Conservation (phyloP, 1,139 yeast genomes). For the Yarrowia galli region DNA sequence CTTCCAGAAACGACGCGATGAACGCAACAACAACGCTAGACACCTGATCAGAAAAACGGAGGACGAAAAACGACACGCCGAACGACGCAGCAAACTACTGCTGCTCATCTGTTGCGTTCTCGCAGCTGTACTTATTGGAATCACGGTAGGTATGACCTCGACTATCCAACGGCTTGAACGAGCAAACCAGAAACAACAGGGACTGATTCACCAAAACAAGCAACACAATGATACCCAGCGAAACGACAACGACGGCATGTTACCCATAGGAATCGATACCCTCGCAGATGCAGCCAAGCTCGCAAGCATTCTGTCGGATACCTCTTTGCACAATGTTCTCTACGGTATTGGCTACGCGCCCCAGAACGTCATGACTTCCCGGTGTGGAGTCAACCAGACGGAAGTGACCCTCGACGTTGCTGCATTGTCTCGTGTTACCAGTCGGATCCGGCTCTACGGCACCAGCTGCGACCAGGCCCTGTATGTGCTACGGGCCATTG, state of each 20-base stretch:
- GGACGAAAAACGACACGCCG: constrained; percentile 21
- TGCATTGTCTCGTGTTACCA: constrained; percentile 63
- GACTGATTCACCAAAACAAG: background rate
- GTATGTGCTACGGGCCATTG: constrained; percentile 61
- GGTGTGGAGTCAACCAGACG: constrained; percentile 59
- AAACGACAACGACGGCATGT: background rate
- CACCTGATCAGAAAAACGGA: constrained; percentile 13
- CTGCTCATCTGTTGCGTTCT: constrained; percentile 19
- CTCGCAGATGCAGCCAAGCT: constrained; percentile 27
- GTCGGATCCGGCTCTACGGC: constrained; percentile 65
- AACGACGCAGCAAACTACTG: constrained; percentile 20
- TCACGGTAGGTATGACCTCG: constrained; percentile 18
- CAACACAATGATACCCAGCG: constrained; percentile 24
- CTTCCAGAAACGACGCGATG: constrained; percentile 22
- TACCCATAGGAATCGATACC: constrained; percentile 32
- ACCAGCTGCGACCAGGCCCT: constrained; percentile 69
- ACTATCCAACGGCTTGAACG: constrained; percentile 9
- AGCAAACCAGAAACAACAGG: constrained; percentile 6
- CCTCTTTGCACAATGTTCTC: constrained; percentile 27
- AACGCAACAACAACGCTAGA: constrained; percentile 10
- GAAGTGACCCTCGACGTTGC: constrained; percentile 65
- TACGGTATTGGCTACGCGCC: constrained; percentile 26
- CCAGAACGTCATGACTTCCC: constrained; percentile 10
- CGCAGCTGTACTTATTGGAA: constrained; percentile 11
- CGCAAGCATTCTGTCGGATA: constrained; percentile 9